Base-by-base conservation (phyloP, 306 rosid species). In the Cyamopsis tetragonoloba region DNA sequence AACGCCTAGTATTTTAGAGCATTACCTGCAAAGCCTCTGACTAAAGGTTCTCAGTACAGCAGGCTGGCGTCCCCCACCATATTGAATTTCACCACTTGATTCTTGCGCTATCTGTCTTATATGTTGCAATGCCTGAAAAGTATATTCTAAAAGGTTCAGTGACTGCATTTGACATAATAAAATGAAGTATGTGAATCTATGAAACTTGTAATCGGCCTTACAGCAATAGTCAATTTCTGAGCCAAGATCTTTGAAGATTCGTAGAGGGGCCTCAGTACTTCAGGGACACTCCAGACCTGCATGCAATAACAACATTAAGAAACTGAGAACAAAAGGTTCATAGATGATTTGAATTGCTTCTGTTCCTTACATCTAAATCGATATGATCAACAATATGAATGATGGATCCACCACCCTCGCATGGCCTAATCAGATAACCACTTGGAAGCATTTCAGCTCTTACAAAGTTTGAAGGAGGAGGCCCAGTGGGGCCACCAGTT, bases 371-470 rank as follows among this genome's bases (percentile, higher is more conserved):
- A 76, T 93, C 97, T 57, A 93, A 74, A 72, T 93, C 90, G 8
- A 93, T 71, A 34, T 93, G 99, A 82, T 93, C 99, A 17, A 93
- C 99, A 66, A 93, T 90, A 79, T 93, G 86, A 71, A 93, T 93
- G 30, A 90, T 93, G 51, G 97, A 90, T 72, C 98, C 97, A 10
- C 96, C 98, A 10, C 98, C 98, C 73, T 93, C 98, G 13, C 96
- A 93, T 2, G 96, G 97, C 53, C 99, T 81, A 76, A 93, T 85
- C 13, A 93, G 88, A 70, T 62, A 93, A 17, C 99, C 99, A 75
- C 99, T 93, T 1, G 99, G 95, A 73, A 90, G 97, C 95, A 93
- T 74, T 69, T 93, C 97, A 41, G 97, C 97, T 82, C 99, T 84
- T 0, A 82, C 81, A 7, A 90, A 93, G 82, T 83, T 80, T 2